These are phyloP conservation scores for Penicillium mononematosum DNA, from an alignment of 495 filamentous ascomycete genomes.

Conservation along the genomic window DNA sequence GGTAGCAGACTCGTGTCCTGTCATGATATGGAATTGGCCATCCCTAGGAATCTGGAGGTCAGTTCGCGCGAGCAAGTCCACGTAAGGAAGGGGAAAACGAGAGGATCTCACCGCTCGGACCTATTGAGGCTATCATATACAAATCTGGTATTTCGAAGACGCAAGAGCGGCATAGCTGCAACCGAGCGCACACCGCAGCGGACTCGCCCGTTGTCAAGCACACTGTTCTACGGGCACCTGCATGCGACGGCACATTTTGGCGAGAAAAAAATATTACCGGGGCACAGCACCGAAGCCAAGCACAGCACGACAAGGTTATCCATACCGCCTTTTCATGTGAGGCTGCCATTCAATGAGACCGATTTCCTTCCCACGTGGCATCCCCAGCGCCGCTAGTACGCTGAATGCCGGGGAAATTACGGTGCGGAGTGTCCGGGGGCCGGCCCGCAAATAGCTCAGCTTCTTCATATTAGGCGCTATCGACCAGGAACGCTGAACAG, in stretches of 20 bases:
- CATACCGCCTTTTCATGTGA: constrained; percentile 23
- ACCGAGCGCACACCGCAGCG: constrained; percentile 5
- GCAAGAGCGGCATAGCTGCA: background rate
- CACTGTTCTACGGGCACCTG: background rate
- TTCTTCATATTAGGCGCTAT: constrained; percentile 3
- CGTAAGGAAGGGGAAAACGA: background rate
- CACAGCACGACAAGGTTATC: background rate
- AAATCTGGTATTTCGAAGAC: background rate
- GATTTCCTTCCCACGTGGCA: constrained; percentile 23
- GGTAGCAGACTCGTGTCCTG: constrained; percentile 39
- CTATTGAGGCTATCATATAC: background rate
- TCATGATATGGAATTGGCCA: constrained; percentile 21
- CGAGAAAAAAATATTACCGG: background rate
- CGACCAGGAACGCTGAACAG: background rate
- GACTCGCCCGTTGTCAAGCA: constrained; percentile 4
- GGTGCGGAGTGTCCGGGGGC: background rate
- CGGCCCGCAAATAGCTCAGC: constrained; percentile 10
- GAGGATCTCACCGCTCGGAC: constrained; percentile 1
- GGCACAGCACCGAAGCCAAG: background rate
- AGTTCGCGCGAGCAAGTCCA: background rate
- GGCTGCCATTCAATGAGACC: constrained; percentile 17
- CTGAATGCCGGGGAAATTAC: constrained; percentile 3
- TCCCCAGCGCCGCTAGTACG: constrained; percentile 5
- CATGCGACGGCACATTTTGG: constrained; percentile 1
- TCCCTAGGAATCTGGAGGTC: background rate